Base-by-base conservation (phyloP, 495 filamentous ascomycete species). In the Neurospora terricola region DNA sequence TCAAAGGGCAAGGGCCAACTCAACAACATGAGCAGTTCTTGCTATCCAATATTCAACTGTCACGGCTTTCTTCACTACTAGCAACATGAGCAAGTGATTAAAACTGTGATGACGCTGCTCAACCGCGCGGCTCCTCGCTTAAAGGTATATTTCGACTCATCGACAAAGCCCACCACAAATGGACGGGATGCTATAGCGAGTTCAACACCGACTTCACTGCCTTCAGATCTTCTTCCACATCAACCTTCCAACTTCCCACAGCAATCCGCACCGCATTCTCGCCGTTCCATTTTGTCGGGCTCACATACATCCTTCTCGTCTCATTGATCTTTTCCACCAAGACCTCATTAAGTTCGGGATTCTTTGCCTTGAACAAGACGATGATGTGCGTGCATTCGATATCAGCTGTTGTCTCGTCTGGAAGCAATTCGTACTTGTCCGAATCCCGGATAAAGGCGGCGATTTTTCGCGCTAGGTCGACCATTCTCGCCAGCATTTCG, bases 181-280 rank as follows among this genome's bases (percentile, higher is more conserved):
- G 69, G 2, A 59, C 3, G 12, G n/a, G 10, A 62, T 59, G 21
- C 30, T 66, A 66, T 4, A 66, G 54, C 54, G 54, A 34, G 14
- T 66, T 76, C 76, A 92, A 76, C 40, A 89, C 84, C 34, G 81
- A 77, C 76, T 76, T 84, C 12, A 91, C 83, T 7, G 88, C 73
- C 38, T 75, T 79, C n/a, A 88, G 71, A 77, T 92, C 90, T 72
- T 82, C 81, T 43, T 88, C 84, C 2, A 84, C 82, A 71, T 90
- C 84, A 14, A 90, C 87, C 75, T 88, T 86, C 94, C 95, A 98
- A 76, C 91, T 97, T 12, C 91, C 89, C 40, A 97, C 90, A 0
- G 95, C 95, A 75, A 97, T 87, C 30, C 95, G 85, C 75, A 88
- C 90, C 21, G 94, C 94, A 69, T 91, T 87, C 71, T 82, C 76